phyloP scores from a whole-genome alignment of 2,329 filamentous ascomycete species.

The Clarireedia paspali region DNA sequence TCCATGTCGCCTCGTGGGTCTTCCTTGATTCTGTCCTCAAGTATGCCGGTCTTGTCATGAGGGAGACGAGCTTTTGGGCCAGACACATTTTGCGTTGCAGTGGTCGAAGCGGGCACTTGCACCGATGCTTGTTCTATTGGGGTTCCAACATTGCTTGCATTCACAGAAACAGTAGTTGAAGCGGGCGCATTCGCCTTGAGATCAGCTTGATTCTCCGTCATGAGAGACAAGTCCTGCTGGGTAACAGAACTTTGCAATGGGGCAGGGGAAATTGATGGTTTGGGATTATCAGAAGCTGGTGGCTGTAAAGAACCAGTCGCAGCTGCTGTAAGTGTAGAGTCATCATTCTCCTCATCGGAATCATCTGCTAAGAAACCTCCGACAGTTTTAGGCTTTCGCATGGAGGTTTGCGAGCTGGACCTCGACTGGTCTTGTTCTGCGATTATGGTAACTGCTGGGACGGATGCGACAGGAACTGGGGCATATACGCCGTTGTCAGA shows the following conservation, averaged over 20 bases:
- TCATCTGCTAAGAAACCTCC: constrained; percentile 31
- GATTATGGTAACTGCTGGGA: constrained; percentile 23
- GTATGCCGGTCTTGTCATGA: constrained; percentile 32
- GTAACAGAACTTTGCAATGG: constrained; percentile 26
- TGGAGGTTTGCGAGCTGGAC: constrained; percentile 28
- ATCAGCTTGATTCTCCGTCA: constrained; percentile 26
- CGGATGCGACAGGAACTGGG: constrained; percentile 27
- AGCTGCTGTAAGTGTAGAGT: constrained; percentile 19
- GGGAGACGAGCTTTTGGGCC: constrained; percentile 30
- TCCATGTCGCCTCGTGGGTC: constrained; percentile 89
- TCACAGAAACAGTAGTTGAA: constrained; percentile 22
- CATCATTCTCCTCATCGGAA: constrained; percentile 30
- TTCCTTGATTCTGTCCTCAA: constrained; percentile 87
- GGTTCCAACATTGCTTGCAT: constrained; percentile 16
- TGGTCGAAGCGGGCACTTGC: constrained; percentile 21
- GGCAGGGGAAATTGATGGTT: constrained; percentile 25
- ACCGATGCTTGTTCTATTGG: constrained; percentile 21
- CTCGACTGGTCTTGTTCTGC: constrained; percentile 25
- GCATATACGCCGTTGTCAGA: constrained; percentile 29
- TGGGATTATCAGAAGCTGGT: constrained; percentile 21
- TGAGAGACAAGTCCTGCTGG: constrained; percentile 21
- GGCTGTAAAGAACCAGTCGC: constrained; percentile 20
- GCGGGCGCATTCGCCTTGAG: constrained; percentile 16
- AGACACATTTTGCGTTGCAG: constrained; percentile 18
- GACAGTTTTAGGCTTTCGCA: constrained; percentile 28